Base-by-base conservation (phyloP, 2,329 filamentous ascomycete genomes). In the Mycosphaerella arachidis region DNA sequence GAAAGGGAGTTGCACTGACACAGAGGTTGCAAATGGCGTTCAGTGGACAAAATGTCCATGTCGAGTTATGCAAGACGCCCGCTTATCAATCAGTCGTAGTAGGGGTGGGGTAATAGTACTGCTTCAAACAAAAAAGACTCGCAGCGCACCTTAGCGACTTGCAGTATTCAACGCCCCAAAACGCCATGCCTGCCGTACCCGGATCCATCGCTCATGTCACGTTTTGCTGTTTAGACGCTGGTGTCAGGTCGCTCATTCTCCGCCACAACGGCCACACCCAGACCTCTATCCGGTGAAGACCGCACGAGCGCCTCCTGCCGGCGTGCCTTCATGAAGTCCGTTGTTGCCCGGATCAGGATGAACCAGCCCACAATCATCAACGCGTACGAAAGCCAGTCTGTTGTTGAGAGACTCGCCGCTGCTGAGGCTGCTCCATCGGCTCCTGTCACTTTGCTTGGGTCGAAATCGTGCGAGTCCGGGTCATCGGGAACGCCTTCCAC, bases 311-410 rank as follows among this genome's bases (percentile, higher is more conserved):
- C 90, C 78, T 99, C 94, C 72, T 97, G 94, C 71, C 91, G 83
- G 72, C 93, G 84, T 40, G 92, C 94, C 67, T 87, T 85, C 63
- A 97, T 77, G 73, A 94, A 99, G 73, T 97, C 92, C 68, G 89
- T 92, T 18, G 96, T 86, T n/a, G 92, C 88, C 75, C 92, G 86
- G 72, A 99, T 97, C 63, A 99, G 80, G 63, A 99, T 92, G 72
- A 97, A 97, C 94, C 94, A 99, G 5, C 94, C 94, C 1, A 96
- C 88, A 71, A 99, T 90, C 94, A 99, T 99, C 52, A 99, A 77
- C 16, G 90, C 81, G 70, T 97, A 99, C 10, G 92, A 90, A 64
- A 96, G 80, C 91, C 91, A 97, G 72, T 97, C 92, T 65, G 84
- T 88, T 55, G 87, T 88, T 6, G 82, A 84, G 46, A 96, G 84